Base-by-base conservation (phyloP, 2,329 filamentous ascomycete genomes). In the Trichoderma brevicompactum region DNA sequence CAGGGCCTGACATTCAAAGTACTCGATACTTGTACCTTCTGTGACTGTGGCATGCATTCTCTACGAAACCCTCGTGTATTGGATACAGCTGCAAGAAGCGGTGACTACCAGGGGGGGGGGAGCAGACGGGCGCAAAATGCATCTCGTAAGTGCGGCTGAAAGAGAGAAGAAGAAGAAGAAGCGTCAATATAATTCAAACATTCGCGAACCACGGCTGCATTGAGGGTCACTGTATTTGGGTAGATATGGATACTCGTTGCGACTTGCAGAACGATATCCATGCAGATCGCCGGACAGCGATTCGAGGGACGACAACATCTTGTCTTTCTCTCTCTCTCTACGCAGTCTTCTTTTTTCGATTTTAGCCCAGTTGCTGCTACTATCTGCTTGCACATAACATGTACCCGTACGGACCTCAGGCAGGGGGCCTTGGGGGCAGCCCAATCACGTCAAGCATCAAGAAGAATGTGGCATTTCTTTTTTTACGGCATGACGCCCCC, bases 101-200 rank as follows among this genome's bases (percentile, higher is more conserved):
- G 59, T 63, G 59, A 54, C 59, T 54, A 12, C 38, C 43, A 36
- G 49, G 49, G 49, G 41, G 3, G 32, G 49, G 32, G 40, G 34
- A 12, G 28, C 28, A 44, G 17, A 43, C 59, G 59, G 59, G 59
- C 59, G 59, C 59, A 63, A 60, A 36, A 54, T 36, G 48, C 59
- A 63, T 46, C 59, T 63, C 59, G 49, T 38, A 54, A 38, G 49
- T 63, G 59, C 59, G 59, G 59, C 59, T 63, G 59, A 63, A 36
- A 23, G 7, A 38, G 2, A 23, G 12, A 34, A 36, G 41, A 62
- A 43, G 40, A 12, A 8, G 7, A 63, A 53, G 19, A 48, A 32
- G n/a, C 10, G 46, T 41, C 59, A 53, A 54, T 46, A 54, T 53
- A 54, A 46, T 38, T 36, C 59, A 62, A 44, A 44, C 49, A 52